A percentile compares a stretch with the other conserved stretches of the same genome.
phyloP scores from a whole-genome alignment of 2,329 filamentous ascomycete genomes.

The Fusarium sacchari region DNA sequence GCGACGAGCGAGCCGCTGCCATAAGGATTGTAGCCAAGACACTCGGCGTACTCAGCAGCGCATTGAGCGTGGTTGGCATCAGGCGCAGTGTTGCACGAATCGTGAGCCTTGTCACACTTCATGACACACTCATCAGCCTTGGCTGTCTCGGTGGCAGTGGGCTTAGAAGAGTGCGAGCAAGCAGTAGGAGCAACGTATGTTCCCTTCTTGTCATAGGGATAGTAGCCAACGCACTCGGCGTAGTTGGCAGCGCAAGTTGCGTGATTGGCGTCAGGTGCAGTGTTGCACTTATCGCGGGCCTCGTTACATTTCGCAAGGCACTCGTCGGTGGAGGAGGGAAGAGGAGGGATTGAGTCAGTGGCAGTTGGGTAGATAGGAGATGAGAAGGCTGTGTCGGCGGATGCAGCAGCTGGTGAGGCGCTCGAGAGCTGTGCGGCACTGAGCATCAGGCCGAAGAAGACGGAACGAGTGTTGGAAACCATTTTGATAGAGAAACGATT shows the following conservation, averaged over 20 bases:
- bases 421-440: constrained; percentile 4
- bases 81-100: not conserved
- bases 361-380: constrained; percentile 8
- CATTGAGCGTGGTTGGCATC: constrained; percentile 6
- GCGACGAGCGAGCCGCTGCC: not conserved
- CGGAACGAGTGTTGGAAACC: constrained; percentile 16
- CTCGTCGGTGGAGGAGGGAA: not conserved
- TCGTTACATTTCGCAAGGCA: constrained; percentile 5
- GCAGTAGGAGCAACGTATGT: not conserved
- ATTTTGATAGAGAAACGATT: not conserved
- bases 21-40: constrained; percentile 14
- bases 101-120: constrained; percentile 3
- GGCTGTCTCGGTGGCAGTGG: not conserved
- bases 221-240: not conserved
- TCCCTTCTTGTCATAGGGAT: not conserved
- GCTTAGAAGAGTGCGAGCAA: constrained; percentile 1
- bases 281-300: not conserved
- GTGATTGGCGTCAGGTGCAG: constrained; percentile 6
- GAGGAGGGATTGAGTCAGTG: not conserved
- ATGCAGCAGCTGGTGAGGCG: not conserved
- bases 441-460: constrained; percentile 9
- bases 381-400: not conserved
- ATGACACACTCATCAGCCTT: not conserved
- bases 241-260: not conserved
- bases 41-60: not conserved